Base-by-base conservation (phyloP, 163 green algal genomes). In the Chloromonas sp. region DNA sequence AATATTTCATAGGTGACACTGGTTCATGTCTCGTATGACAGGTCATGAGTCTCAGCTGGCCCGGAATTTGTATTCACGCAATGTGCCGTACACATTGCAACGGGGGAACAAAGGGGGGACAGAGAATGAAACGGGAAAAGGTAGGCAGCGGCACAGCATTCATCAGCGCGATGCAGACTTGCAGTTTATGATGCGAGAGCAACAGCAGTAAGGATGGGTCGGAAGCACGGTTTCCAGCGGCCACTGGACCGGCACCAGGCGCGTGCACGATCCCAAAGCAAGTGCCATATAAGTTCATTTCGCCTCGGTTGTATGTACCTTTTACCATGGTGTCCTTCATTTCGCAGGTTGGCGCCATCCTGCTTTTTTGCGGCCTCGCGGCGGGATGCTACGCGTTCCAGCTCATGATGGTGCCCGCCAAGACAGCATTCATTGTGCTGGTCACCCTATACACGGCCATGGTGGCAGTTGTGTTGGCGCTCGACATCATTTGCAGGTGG, bases 191-290 rank as follows among this genome's bases (percentile, higher is more conserved):
- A 36, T 36, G 36, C 36, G 36, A 36, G 36, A 36, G 36, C 36
- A 36, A 36, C 66, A 74, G 66, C 66, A 74, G 74, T 5, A 82
- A 82, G 3, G 78, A 71, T 57, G 1, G 86, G 84, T 81, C 66
- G 86, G 11, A 78, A 62, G 8, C 87, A 90, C 76, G 87, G 84
- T 0, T 78, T 87, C 14, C 84, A 90, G 61, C 8, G 0, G 14
- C 87, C 87, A 0, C 61, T 90, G 71, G 82, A 88, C 85, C 82
- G 82, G 0, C 83, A 88, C 61, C 87, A 90, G 82, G 84, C 1
- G 13, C 76, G 74, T 81, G 5, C 60, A 0, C 58, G 0, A 81
- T 1, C 0, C 58, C 36, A 36, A 36, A 36, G 36, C 36, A 36
- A 36, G 36, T 36, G 36, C 36, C 36, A 36, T 36, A 36, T 36